Evolutionary conservation across 768 basidiomycete species (phyloP), one percentile per base, ranked within the genome.

Genomic region (Hericium erinaceus): DNA sequence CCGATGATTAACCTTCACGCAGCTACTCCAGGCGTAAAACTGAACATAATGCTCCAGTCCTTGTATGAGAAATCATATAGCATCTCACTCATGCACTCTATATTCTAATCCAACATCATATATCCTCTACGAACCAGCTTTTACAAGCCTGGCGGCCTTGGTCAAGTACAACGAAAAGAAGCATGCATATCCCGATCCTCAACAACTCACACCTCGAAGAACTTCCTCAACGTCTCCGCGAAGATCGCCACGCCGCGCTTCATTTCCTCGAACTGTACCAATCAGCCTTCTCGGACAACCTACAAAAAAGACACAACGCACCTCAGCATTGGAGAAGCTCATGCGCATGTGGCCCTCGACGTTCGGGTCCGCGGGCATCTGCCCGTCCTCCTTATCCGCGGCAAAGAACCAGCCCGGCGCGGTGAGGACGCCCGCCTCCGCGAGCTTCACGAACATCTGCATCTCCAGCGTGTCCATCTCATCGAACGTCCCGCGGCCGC

Each of bases 371-470:
- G 64, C 49, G 22, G 55, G 41, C 13, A 69, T 60, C 37, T 64
- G 62, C 15, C 58, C 54, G 7, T 6, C 40, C 20, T 61, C 57
- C 2, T 54, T 54, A 24, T 69, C 65, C 3, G 79, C 69, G 20
- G 74, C 67, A 64, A 82, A 84, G 64, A 76, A 66, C 69, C 56
- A 73, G 62, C 87, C 88, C 48, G 89, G 87, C 0, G 75, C 79
- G 55, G 88, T 70, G 41, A 92, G 73, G 33, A 92, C 75, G 15
- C 82, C 80, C 20, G 76, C 76, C 49, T 86, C 79, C 3, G 82
- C 82, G 9, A 90, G 68, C 38, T 76, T 74, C 15, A 66, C 69
- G 78, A 81, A 91, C 1, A 92, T 76, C 58, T 82, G 75, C 60
- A 73, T 72, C 67, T 87, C 84, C 26, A 81, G 69, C 1, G 72